Base-by-base conservation (phyloP, 768 basidiomycete species). In the Amylocystis lapponica region DNA sequence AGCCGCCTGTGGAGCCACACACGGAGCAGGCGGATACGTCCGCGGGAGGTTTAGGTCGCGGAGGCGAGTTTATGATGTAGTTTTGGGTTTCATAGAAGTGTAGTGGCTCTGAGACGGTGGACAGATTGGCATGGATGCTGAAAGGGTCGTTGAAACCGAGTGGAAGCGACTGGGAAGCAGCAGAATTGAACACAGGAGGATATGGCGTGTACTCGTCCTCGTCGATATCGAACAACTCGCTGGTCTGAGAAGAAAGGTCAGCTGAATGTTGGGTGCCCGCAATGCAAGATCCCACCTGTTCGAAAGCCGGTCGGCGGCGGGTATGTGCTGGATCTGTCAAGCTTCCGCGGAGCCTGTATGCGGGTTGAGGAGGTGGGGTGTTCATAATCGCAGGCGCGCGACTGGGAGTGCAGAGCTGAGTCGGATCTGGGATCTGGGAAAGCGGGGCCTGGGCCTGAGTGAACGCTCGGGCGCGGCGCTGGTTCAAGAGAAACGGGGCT, bases 161-260 rank as follows among this genome's bases (percentile, higher is more conserved):
- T 9, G 68, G 63, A 36, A 64, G 52, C 3, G 61, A 57, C 43
- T 57, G 56, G 2, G 56, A 54, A 17, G 63, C 53, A 1, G 48
- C 60, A 49, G 61, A 66, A 59, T 48, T 65, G 60, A 63, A 63
- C 19, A 53, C 50, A 6, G 66, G 62, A 23, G 66, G 64, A 32
- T 72, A 72, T 3, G 67, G 66, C 43, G 79, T 78, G 52, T 75
- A 75, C 45, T 79, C 77, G 54, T 81, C 79, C 60, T 86, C 85
- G 53, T 84, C 78, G 48, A 87, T 86, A 55, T 86, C 81, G 57
- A 83, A 86, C 44, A 86, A 66, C 27, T 84, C 76, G 19, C 53
- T 57, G 29, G 47, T 48, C 52, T 67, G 60, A 45, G 61, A 60
- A 19, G 62, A 55, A 10, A 58, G 45, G 49, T 36, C 33, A 53